Conservation (phyloP, 305 asterid genomes). For the Withania somnifera region DNA sequence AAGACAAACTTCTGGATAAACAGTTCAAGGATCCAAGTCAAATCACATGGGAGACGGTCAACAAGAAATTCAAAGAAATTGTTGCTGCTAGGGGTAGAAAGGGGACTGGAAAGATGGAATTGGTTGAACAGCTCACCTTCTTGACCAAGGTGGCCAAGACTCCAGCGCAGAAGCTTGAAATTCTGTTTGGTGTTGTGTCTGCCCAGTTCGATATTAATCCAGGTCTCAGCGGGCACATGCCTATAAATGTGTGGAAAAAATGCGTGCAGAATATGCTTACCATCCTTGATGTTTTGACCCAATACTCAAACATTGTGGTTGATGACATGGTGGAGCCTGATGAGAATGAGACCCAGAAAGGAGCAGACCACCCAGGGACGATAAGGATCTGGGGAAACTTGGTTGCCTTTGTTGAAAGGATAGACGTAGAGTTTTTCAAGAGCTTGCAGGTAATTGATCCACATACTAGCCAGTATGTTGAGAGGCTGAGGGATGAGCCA, state of each 20-base stretch:
- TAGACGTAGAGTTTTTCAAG: slow-evolving; percentile 82
- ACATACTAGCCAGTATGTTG: slow-evolving; percentile 84
- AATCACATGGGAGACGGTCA: slow-evolving; percentile 87
- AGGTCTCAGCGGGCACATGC: slow-evolving; percentile 89
- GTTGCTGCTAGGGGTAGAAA: slow-evolving; percentile 86
- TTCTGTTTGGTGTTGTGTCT: slow-evolving; percentile 78
- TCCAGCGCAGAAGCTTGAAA: slow-evolving; percentile 96
- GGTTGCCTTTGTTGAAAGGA: slow-evolving; percentile 78
- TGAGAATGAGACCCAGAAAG: slow-evolving; percentile 91
- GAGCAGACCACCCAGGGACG: slow-evolving; percentile 53
- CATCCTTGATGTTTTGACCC: slow-evolving; percentile 70
- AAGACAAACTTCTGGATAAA: slow-evolving; percentile 85
- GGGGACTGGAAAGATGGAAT: slow-evolving; percentile 82
- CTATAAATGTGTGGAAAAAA: slow-evolving; percentile 86
- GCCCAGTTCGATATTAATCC: slow-evolving; percentile 89
- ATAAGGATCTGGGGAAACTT: slow-evolving; percentile 89
- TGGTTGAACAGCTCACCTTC: slow-evolving; percentile 90
- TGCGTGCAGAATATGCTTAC: slow-evolving; percentile 66
- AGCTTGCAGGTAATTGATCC: slow-evolving; percentile 96
- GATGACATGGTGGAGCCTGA: slow-evolving; percentile 89
- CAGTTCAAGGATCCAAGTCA: slow-evolving; percentile 88
- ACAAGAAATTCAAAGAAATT: slow-evolving; percentile 85
- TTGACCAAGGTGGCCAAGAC: slow-evolving; percentile 82
- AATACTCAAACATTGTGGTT: slow-evolving; percentile 76
- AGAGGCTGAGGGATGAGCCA: slow-evolving; percentile 89